Base-by-base conservation (phyloP, 2,329 filamentous ascomycete genomes). In the Talaromyces funiculosus region DNA sequence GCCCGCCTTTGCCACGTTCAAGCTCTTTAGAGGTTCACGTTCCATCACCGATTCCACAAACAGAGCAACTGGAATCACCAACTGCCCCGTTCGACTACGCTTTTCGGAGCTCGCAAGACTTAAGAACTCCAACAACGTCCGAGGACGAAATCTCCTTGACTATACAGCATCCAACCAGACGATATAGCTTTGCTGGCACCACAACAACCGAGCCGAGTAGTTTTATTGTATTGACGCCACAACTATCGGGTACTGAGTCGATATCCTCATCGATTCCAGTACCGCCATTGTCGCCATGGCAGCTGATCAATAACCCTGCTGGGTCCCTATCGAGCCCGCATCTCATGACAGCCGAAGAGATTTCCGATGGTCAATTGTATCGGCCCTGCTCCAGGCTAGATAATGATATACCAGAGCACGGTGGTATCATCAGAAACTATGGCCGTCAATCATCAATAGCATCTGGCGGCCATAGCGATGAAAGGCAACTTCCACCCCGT, bases 21-120 rank as follows among this genome's bases (percentile, higher is more conserved):
- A 61, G 38, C 47, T 61, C 60, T 26, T 55, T 61, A 4, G 60
- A 61, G 18, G 60, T 61, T 2, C 60, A 61, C 31, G 55, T 49
- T 29, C 24, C 47, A 16, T 61, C 60, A 35, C 54, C 60, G n/a
- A 26, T 24, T 24, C 47, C 45, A 26, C 18, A n/a, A 33, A 55
- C 54, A 8, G 45, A 54, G 12, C 33, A 51, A 3, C 26, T 33
- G 12, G 57, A 42, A 18, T 42, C 26, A 18, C 35, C 57, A 7
- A 43, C 35, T n/a, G 6, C 14, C 1, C 4, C 29, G 26, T 12
- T 33, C 1, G 31, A 51, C 2, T 4, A 22, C 18, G 18, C 16
- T 29, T 26, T 29, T 14, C 45, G 29, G n/a, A 24, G 37, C 0
- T 10, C 18, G 20, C 22, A 31, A 18, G 24, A 26, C 9, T 8